phyloP scores from a whole-genome alignment of 2,329 filamentous ascomycete genomes.

The Diatrype stigma region DNA sequence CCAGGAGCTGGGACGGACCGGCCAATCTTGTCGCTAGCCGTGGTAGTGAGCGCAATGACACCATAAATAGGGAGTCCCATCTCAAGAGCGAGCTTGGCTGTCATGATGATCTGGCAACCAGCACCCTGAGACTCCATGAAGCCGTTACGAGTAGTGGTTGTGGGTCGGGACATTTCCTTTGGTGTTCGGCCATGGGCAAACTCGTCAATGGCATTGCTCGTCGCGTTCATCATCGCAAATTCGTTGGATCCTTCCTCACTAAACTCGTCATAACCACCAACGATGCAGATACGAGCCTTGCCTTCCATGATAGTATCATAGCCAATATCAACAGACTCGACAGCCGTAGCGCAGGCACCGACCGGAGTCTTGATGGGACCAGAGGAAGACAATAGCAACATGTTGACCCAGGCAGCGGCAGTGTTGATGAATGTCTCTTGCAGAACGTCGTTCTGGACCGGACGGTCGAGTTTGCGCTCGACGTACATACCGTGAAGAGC shows the following conservation, averaged over 20 bases:
- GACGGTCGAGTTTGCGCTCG: conserved; percentile 93
- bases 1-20: conserved; percentile 95
- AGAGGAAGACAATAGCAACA: conserved; percentile 94
- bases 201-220: conserved; percentile 95
- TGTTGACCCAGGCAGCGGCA: conserved; percentile 99
- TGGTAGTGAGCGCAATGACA: conserved; percentile 87
- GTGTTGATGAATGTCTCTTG: conserved; percentile 99
- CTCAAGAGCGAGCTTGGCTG: conserved; percentile 87
- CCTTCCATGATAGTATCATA: conserved; percentile 98
- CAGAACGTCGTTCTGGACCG: conserved; percentile 96
- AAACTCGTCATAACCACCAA: conserved; percentile 99
- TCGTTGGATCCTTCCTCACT: conserved; percentile 98
- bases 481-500: conserved; percentile 98
- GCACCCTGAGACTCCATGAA: conserved; percentile 99
- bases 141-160: conserved; percentile 91
- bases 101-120: conserved; percentile 98
- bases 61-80: conserved; percentile 99
- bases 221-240: conserved; percentile 99
- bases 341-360: conserved; percentile 92
- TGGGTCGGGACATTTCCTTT: conserved; percentile 95
- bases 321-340: conserved; percentile 95
- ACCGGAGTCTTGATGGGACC: conserved; percentile 98
- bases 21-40: conserved; percentile 98
- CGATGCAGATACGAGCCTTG: conserved; percentile 95
- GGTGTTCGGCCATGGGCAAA: conserved; percentile 93